Percentiles rank a stretch among this genome's conserved stretches.
Evolutionary conservation across 331 rosid genomes (phyloP).

Genomic region (Arachis monticola): DNA sequence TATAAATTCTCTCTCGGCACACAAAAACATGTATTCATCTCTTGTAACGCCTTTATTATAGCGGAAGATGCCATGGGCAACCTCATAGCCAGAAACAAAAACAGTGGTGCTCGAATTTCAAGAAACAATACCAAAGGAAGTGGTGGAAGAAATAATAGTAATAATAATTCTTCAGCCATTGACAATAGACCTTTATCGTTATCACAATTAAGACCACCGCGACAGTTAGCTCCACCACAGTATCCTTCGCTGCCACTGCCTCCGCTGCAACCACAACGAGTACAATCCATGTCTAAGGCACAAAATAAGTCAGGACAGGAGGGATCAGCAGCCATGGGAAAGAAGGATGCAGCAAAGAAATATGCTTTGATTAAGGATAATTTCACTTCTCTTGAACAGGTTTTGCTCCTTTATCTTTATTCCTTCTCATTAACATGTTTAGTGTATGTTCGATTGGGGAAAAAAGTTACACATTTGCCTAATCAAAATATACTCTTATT

Average conservation of each 20-base stretch:
- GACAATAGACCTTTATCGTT: background rate
- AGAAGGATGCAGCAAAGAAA: slow-evolving; percentile 42
- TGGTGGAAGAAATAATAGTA: slow-evolving; percentile 5
- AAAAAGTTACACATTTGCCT: no score
- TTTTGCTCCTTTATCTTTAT: slow-evolving; percentile 24
- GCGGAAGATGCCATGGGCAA: slow-evolving; percentile 54
- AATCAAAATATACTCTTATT: no score
- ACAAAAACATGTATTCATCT: background rate
- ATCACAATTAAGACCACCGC: background rate
- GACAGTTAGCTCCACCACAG: background rate
- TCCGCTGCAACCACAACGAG: background rate
- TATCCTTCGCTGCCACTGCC: background rate
- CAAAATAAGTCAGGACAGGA: slow-evolving; percentile 18
- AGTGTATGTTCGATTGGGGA: no score
- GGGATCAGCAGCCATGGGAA: slow-evolving; percentile 7
- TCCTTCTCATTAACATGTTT: no score
- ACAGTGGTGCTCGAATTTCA: slow-evolving; percentile 29
- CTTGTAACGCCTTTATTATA: slow-evolving; percentile 7
- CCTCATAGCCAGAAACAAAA: slow-evolving; percentile 30
- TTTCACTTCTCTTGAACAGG: slow-evolving; percentile 69
- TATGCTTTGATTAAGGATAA: slow-evolving; percentile 62
- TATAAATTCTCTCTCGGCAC: background rate
- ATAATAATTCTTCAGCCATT: background rate
- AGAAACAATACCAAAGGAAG: slow-evolving; percentile 6
- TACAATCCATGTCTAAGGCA: background rate